Percentiles rank a stretch among this genome's conserved stretches.
Evolutionary conservation across 345 rosid genomes (phyloP).

Genomic region (Gossypium anomalum): DNA sequence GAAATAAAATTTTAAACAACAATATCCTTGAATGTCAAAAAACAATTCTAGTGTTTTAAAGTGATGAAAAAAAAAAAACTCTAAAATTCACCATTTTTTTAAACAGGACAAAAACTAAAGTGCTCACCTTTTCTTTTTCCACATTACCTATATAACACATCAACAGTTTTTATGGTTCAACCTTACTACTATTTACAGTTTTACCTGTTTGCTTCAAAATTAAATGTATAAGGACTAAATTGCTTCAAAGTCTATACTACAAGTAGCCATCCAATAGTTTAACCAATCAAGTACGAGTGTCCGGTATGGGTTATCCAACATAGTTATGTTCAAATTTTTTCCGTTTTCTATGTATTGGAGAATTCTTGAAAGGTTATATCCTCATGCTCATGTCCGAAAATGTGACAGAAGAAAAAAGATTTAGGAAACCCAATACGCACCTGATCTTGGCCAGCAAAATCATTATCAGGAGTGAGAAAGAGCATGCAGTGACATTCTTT

Average conservation of each 20-base stretch:
- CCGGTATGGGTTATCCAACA: background rate
- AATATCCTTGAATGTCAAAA: background rate
- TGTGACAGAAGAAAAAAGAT: background rate
- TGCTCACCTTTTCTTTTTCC: no score
- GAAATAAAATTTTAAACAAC: background rate
- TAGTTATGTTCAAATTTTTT: background rate
- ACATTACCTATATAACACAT: no score
- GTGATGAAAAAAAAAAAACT: no score
- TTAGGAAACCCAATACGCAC: constrained; percentile 26
- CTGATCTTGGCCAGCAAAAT: constrained; percentile 94
- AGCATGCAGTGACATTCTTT: constrained; percentile 99
- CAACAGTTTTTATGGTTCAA: no score
- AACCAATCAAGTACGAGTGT: background rate
- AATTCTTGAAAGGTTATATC: background rate
- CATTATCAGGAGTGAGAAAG: constrained; percentile 92
- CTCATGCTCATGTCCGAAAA: background rate
- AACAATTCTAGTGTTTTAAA: no score
- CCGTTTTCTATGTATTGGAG: background rate
- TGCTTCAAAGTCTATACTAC: background rate
- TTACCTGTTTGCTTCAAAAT: background rate
- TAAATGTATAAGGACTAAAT: background rate
- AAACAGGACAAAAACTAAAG: no score
- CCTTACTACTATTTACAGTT: background rate
- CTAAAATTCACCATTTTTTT: no score
- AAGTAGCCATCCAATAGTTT: background rate